Evolutionary conservation across 2,329 filamentous ascomycete genomes (phyloP), one percentile per base, ranked within the genome.

Genomic region (Aspergillus piperis): DNA sequence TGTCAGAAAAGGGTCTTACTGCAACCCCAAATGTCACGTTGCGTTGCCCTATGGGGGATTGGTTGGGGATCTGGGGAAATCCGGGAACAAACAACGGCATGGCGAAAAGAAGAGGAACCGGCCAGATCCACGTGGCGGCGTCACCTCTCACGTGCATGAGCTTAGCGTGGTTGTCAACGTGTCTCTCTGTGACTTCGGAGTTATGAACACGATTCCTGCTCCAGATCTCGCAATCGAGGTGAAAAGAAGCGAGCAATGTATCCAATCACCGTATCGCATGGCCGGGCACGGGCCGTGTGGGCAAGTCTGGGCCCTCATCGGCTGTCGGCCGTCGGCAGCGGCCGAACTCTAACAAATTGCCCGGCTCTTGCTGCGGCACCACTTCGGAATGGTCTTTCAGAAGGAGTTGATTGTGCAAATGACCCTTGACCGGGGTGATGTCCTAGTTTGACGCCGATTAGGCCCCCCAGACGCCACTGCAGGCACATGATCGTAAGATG

Each of bases 111-210:
- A 30, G 4, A 50, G 15, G n/a, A 32, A 50, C 47, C 47, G 7
- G 25, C n/a, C 15, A 30, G 25, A 50, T 50, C 47, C 47, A 50
- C 47, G 47, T 50, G 47, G 47, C 47, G 21, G 47, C 47, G 47
- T 30, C 15, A 30, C 8, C 47, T 2, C 25, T 50, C 47, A 50
- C 47, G 47, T 50, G 47, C 47, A 5, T 27, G 47, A 50, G 47
- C 47, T 50, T 50, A 50, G 47, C 47, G 47, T 49, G 6, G 23
- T 27, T 17, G 21, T 49, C 44, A 44, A 44, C 32, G 32, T 36
- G 44, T 49, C 44, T 23, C 21, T 15, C 15, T 10, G 44, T 10
- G 5, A 6, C 3, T 15, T 49, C 15, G 44, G 23, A 5, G 23
- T 21, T 13, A 13, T 19, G 19, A 21, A 13, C 19, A 44, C 17